Conservation (phyloP, 108 stramenopile genomes). For the Fistulifera solaris region DNA sequence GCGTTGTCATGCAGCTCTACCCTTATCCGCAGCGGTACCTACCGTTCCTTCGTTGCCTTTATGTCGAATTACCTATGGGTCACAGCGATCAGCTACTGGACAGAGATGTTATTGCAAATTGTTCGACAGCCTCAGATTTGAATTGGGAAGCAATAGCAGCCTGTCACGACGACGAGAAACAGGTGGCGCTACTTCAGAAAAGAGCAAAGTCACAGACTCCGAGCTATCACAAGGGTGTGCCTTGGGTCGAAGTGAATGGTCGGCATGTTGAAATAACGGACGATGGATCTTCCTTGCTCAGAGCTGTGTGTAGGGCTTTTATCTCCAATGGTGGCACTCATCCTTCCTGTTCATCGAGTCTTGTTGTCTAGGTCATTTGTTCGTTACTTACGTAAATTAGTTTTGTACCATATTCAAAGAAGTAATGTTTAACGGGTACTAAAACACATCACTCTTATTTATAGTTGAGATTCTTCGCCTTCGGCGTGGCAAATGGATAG, state of each 20-base stretch:
- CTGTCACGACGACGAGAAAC: constrained; percentile 20
- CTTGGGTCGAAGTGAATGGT: constrained; percentile 27
- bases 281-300: constrained; percentile 14
- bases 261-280: constrained; percentile 14
- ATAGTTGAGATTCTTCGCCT: no score
- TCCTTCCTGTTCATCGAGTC: constrained; percentile 13
- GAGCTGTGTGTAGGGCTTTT: constrained; percentile 16
- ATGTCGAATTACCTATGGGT: constrained; percentile 26
- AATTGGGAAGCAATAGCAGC: constrained; percentile 9
- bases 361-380: no score
- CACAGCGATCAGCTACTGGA: constrained; percentile 20
- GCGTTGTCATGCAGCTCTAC: constrained; percentile 15
- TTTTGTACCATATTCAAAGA: no score
- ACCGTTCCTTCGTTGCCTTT: constrained; percentile 25
- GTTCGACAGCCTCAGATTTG: constrained; percentile 2
- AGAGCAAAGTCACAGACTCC: constrained; percentile 19
- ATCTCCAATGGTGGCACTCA: constrained; percentile 22
- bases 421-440: no score
- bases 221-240: constrained; percentile 22
- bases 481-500: no score
- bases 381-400: no score
- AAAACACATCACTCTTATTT: no score
- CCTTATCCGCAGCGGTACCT: constrained; percentile 7
- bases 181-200: constrained; percentile 11
- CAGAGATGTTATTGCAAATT: constrained; percentile 14